Evolutionary conservation across 1,284 basidiomycete species (phyloP), one percentile per base, ranked within the genome.

Genomic region (Trichosporon sp.): DNA sequence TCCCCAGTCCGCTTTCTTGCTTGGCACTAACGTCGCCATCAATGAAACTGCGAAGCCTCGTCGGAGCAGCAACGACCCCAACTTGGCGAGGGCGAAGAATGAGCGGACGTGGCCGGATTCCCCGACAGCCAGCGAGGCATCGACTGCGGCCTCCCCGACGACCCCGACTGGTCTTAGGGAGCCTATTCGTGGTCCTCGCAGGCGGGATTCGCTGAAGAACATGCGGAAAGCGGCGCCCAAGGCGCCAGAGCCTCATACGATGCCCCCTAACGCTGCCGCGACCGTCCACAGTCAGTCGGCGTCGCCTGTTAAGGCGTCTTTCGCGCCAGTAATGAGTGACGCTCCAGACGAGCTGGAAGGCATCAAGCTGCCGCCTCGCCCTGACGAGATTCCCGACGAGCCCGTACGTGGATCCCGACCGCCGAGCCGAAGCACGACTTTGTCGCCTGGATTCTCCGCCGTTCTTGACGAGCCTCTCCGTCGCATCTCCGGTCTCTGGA

Each of bases 331-430:
- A 29, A 2, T 60, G 27, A 60, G 15, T 15, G 56, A 60, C 29
- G 56, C 27, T 18, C 56, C 56, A 8, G 65, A 13, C 7, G 51
- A 25, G 53, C 12, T 64, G 3, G 51, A 64, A 0, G 27, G 65
- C 5, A 60, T 76, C 58, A 73, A 75, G 51, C 74, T 80, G 12
- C 79, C 79, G 29, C 72, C 78, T 5, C 76, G 78, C 8, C 79
- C 79, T 1, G 76, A 78, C 65, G 75, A 77, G 68, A 75, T 80
- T 67, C 77, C 77, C 9, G 76, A 78, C 32, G 72, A 58, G 12
- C 60, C 64, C 3, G 29, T 67, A 15, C 25, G 44, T 1, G 53
- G 31, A 6, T 64, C 67, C 13, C 65, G 60, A 5, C 63, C 67
- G 3, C 58, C 67, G 0, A 68, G 47, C n/a, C 70, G 72, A 15